Base-by-base conservation (phyloP, 2,329 filamentous ascomycete genomes). In the Aspergillus glaucus region DNA sequence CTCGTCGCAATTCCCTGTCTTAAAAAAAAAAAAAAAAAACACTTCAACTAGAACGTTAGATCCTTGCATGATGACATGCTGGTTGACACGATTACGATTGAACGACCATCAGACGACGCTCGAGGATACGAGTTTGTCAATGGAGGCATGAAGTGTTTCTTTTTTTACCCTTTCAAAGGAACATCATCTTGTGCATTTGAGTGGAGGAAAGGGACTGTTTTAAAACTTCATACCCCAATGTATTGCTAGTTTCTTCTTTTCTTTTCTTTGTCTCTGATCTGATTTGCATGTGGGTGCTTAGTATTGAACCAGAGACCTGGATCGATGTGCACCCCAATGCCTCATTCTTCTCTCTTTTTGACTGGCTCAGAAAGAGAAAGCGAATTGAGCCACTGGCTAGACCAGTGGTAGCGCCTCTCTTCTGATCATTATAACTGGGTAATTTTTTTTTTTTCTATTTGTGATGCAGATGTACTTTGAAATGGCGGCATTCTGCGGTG, bases 1-100 rank as follows among this genome's bases (percentile, higher is more conserved):
- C 64, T 3, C 63, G 62, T 44, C 57, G 62, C 44, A 67, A 66
- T 54, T 40, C 37, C 4, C 17, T 40, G 17, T 40, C 37, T 40
- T 40, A 14, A 40, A 21, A 40, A 62, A 59, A 36, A 8, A 15
- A 15, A 15, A 40, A 21, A 40, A 62, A 59, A 36, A 8, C 26
- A 4, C 26, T 30, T 12, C 26, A 30, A 30, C 10, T 30, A 45
- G 4, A 40, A 10, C 34, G 34, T 17, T 15, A 15, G n/a, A 37
- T 37, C 34, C n/a, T 37, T 37, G n/a, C n/a, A 37, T 19, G n/a
- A 37, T 8, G 34, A 17, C 34, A n/a, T 37, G 34, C 34, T 37
- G 26, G 2, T 30, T 30, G 5, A 37, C 5, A 19, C 34, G 9
- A 37, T 37, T 19, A 37, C 4, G 34, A 37, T 19, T 37, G n/a